Evolutionary conservation across 2,329 filamentous ascomycete genomes (phyloP).

Genomic region (Berkeleyomyces rouxiae): DNA sequence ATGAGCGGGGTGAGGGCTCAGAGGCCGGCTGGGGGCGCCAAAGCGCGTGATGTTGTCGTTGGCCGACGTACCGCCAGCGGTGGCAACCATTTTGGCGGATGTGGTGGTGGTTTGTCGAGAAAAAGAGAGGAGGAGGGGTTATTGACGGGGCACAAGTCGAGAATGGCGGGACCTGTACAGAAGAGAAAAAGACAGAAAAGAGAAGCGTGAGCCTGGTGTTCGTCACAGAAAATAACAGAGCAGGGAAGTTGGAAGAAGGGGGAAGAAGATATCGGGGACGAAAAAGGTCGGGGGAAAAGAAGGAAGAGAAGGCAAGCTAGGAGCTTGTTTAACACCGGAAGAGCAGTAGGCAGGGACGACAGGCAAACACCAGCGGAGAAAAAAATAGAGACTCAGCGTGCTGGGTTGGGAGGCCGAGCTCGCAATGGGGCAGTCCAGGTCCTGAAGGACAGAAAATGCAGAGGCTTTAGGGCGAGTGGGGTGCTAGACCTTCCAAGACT

Average conservation of each 20-base stretch:
- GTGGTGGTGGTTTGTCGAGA: slow-evolving; percentile 2
- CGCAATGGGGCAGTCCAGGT: background rate
- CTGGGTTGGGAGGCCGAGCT: background rate
- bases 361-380: background rate
- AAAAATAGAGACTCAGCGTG: background rate
- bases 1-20: slow-evolving; percentile 76
- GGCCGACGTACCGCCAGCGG: slow-evolving; percentile 45
- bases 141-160: slow-evolving; percentile 5
- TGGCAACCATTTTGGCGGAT: slow-evolving; percentile 19
- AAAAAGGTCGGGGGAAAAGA: slow-evolving; percentile 3
- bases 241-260: slow-evolving; percentile 2
- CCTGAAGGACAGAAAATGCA: background rate
- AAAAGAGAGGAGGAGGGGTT: background rate
- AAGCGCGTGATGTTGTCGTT: slow-evolving; percentile 99
- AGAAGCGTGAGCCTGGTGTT: slow-evolving; percentile 2
- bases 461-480: background rate
- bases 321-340: background rate
- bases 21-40: slow-evolving; percentile 73
- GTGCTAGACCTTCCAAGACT: background rate
- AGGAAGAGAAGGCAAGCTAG: background rate
- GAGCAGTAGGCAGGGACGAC: background rate
- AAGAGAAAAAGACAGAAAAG: slow-evolving; percentile 11
- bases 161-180: slow-evolving; percentile 8
- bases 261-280: slow-evolving; percentile 3
- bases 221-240: slow-evolving; percentile 1